Percentiles rank a stretch among this genome's conserved stretches.
Conservation (phyloP, 2,329 filamentous ascomycete species). For the Ophiocordyceps sinensis region DNA sequence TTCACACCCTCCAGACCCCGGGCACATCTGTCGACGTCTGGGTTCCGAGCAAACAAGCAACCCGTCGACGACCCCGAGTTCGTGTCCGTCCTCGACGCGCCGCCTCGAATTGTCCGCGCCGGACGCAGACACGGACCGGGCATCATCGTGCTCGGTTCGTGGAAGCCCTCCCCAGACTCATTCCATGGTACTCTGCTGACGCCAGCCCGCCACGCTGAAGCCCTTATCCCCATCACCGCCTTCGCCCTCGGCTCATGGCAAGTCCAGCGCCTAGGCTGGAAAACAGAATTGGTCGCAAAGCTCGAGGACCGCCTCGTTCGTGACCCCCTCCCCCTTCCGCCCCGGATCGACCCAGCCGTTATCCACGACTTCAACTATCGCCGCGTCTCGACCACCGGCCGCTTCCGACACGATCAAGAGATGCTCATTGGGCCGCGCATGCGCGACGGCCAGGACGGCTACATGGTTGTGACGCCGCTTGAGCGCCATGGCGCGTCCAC, state of each 20-base stretch:
- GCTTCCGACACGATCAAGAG: constrained; percentile 74
- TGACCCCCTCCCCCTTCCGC: constrained; percentile 72
- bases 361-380: constrained; percentile 87
- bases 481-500: constrained; percentile 57
- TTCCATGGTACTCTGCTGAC: not conserved
- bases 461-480: constrained; percentile 79
- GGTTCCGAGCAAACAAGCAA: constrained; percentile 18
- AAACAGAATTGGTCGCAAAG: constrained; percentile 78
- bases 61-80: constrained; percentile 66
- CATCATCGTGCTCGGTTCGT: constrained; percentile 57
- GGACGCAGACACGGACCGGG: constrained; percentile 64
- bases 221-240: constrained; percentile 80
- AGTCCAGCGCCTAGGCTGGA: constrained; percentile 84
- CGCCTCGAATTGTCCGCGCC: constrained; percentile 63
- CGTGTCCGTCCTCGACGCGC: constrained; percentile 75
- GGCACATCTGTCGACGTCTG: constrained; percentile 5
- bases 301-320: constrained; percentile 85
- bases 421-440: constrained; percentile 91
- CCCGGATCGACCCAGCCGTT: constrained; percentile 65
- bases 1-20: not conserved
- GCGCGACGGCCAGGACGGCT: constrained; percentile 80
- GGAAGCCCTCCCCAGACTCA: not conserved
- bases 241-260: constrained; percentile 92
- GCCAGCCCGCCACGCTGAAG: constrained; percentile 17
- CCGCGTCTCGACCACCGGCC: constrained; percentile 61